Conservation (phyloP, 352 stramenopile species). For the Pythium sukuiense region DNA sequence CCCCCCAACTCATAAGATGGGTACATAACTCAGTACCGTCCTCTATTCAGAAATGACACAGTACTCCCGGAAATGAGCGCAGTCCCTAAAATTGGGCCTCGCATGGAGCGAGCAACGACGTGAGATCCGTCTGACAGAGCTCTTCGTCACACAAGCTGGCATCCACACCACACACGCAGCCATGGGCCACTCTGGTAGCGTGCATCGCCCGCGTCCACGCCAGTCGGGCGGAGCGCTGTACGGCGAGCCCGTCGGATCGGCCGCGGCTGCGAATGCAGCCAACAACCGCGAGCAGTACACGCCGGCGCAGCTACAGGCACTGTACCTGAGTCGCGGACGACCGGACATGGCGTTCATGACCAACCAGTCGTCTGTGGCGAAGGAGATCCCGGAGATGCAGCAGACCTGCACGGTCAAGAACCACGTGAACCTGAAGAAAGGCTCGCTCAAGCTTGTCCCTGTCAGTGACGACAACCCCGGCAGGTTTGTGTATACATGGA, state of each 20-base stretch:
- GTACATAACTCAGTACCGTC: neutral
- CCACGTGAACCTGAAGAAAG: conserved; percentile 86
- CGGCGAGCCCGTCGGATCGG: conserved; percentile 51
- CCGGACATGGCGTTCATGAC: conserved; percentile 87
- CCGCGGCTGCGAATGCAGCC: conserved; percentile 31
- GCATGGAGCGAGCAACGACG: neutral
- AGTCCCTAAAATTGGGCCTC: neutral
- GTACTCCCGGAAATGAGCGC: neutral
- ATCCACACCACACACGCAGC: neutral
- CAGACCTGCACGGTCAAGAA: conserved; percentile 83
- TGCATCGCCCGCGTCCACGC: conserved; percentile 39
- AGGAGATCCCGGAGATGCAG: conserved; percentile 78
- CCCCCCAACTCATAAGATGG: neutral
- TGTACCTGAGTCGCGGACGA: conserved; percentile 76
- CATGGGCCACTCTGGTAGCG: conserved; percentile 79
- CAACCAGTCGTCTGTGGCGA: conserved; percentile 46
- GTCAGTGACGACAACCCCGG: conserved; percentile 22
- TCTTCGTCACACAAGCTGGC: neutral
- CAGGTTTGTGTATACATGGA: conserved; percentile 10
- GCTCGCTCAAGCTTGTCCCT: conserved; percentile 57
- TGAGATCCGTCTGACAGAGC: neutral
- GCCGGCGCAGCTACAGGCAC: conserved; percentile 75
- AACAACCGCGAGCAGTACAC: conserved; percentile 60
- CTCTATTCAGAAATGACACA: neutral
- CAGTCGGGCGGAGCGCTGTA: conserved; percentile 47